Evolutionary conservation across 1,139 yeast species (phyloP), one percentile per base, ranked within the genome.

Genomic region (Saccharomyces pastorianus): DNA sequence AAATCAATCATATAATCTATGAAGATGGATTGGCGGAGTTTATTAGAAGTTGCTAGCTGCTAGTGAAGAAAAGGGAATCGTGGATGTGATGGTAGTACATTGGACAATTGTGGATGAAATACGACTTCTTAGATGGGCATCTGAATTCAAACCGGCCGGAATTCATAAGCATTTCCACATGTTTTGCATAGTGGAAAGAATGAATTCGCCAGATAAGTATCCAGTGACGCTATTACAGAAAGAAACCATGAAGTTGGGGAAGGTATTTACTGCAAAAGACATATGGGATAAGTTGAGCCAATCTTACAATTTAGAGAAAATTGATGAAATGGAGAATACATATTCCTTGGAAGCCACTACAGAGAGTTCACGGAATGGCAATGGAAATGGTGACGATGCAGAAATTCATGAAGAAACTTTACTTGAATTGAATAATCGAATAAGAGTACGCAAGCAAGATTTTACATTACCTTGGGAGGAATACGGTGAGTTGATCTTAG

Each of bases 31-130:
- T 9, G 20, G 23, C 20, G 13, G 13, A 17, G 7, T 9, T 9
- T 9, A 38, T 20, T 7, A 17, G 20, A 38, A 3, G 20, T 17
- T 38, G 13, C 44, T 9, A 5, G 2, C 20, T 9, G 20, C n/a
- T 20, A 20, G 20, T 6, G 25, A 3, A n/a, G 7, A 38, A 32
- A 32, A 32, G 17, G 17, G 14, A 11, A 20, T 11, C 23, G 13
- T 29, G 14, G 13, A 29, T 20, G 20, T 34, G 27, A 69, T 69
- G 71, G 65, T 67, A 23, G 67, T 64, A 55, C 64, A 70, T 57
- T 72, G 95, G 95, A 70, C 77, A 8, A 67, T 76, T 1, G 83
- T 81, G 51, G 88, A 85, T 58, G 95, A 88, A 66, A 82, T 84
- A 51, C 75, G 76, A 58, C 75, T 88, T 42, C 81, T 85, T 63